phyloP scores from a whole-genome alignment of 1,284 basidiomycete species.

The Ustilago crameri region DNA sequence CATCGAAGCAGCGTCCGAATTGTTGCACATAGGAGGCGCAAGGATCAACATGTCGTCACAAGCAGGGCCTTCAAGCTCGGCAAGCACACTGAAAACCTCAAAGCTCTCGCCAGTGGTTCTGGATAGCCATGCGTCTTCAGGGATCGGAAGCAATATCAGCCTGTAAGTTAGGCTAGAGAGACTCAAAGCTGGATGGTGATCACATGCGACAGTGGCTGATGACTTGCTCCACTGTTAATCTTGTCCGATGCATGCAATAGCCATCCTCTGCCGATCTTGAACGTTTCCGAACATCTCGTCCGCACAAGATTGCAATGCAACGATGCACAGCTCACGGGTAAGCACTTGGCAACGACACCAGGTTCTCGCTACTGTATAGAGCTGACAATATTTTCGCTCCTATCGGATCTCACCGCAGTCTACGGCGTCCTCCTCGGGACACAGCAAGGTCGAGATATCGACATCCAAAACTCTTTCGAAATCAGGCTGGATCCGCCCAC shows the following conservation, averaged over 20 bases:
- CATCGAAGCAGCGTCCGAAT: neutral
- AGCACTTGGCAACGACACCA: neutral
- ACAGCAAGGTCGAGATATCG: constrained; percentile 89
- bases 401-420: constrained; percentile 70
- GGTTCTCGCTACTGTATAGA: no score
- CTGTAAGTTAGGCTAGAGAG: constrained; percentile 22
- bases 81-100: constrained; percentile 19
- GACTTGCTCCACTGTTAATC: neutral
- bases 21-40: neutral
- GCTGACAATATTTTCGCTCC: no score
- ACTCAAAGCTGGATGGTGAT: no score
- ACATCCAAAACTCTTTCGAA: constrained; percentile 96
- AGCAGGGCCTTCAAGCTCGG: constrained; percentile 24
- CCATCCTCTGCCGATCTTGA: constrained; percentile 94
- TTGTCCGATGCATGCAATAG: constrained; percentile 70
- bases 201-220: no score
- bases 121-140: constrained; percentile 25
- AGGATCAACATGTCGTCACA: constrained; percentile 16
- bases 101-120: constrained; percentile 46
- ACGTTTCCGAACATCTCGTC: constrained; percentile 94
- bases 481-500: constrained; percentile 72
- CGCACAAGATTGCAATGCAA: constrained; percentile 77
- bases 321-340: constrained; percentile 22
- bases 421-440: constrained; percentile 93
- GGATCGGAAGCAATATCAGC: constrained; percentile 45